Conservation (phyloP, 2,329 filamentous ascomycete genomes). For the Arachnopeziza araneosa region DNA sequence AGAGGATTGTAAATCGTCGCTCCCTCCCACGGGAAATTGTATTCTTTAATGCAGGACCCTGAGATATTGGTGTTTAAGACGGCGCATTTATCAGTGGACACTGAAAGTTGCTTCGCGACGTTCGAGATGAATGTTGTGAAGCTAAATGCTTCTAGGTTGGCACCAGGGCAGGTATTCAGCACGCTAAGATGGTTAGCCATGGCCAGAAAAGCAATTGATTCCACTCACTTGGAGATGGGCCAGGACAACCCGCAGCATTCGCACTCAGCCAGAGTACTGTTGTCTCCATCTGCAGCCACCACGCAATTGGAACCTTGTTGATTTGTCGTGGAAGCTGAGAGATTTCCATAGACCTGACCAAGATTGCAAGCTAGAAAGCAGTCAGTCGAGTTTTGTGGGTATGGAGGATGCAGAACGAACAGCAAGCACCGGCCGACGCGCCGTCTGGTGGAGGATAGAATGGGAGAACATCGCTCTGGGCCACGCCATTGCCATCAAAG, state of each 20-base stretch:
- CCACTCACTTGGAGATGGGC: constrained; percentile 6
- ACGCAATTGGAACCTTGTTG: constrained; percentile 1
- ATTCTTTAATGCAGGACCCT: constrained; percentile 3
- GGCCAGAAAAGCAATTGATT: neutral
- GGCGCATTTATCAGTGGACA: constrained; percentile 7
- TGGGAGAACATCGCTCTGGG: constrained; percentile 4
- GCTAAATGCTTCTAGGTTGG: constrained; percentile 5
- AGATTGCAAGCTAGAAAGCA: constrained; percentile 10
- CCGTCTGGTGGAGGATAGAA: constrained; percentile 9
- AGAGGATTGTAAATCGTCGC: constrained; percentile 6
- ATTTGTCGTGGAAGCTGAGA: neutral
- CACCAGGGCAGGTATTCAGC: constrained; percentile 8
- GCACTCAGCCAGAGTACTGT: neutral
- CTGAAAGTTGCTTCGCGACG: neutral
- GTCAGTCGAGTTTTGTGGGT: neutral
- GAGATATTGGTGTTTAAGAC: constrained; percentile 4
- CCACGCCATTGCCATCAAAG: constrained; percentile 4
- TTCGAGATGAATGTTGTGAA: constrained; percentile 1
- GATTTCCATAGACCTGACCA: constrained; percentile 12
- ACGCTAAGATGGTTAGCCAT: constrained; percentile 2
- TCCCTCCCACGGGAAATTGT: constrained; percentile 2
- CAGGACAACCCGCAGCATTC: constrained; percentile 6
- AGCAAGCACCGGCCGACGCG: constrained; percentile 6
- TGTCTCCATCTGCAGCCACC: constrained; percentile 1
- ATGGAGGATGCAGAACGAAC: neutral